These are phyloP conservation scores for Sambucus nigra DNA, from an alignment of 129 eudicot species.

Conservation along the genomic window DNA sequence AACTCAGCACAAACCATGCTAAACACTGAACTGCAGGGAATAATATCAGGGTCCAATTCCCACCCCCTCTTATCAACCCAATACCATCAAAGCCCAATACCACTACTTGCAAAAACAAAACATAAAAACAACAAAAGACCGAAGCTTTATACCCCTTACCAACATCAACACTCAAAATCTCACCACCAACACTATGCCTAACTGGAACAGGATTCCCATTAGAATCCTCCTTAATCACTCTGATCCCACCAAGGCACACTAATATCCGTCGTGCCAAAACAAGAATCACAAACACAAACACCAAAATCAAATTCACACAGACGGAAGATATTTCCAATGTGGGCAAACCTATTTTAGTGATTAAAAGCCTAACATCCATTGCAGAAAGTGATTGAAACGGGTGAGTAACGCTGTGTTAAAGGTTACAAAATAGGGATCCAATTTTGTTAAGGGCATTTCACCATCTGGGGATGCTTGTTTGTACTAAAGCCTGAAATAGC, in stretches of 20 bases:
- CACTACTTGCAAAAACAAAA: constrained; percentile 51
- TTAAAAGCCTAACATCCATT: constrained; percentile 31
- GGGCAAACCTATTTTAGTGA: constrained; percentile 20
- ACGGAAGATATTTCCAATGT: constrained; percentile 44
- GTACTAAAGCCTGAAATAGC: neutral
- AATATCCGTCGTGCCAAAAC: constrained; percentile 40
- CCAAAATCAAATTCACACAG: constrained; percentile 52
- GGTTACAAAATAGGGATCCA: neutral
- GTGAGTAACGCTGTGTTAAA: constrained; percentile 2
- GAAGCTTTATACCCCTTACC: constrained; percentile 60
- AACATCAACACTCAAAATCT: constrained; percentile 34
- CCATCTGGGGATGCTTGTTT: constrained; percentile 24
- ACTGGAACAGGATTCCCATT: constrained; percentile 28
- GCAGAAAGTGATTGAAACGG: constrained; percentile 12
- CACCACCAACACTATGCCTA: constrained; percentile 22
- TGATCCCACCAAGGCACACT: constrained; percentile 35
- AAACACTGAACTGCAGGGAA: constrained; percentile 63
- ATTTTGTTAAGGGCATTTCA: constrained; percentile 30
- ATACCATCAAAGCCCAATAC: constrained; percentile 66
- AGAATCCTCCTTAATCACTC: constrained; percentile 38
- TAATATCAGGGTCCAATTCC: constrained; percentile 39
- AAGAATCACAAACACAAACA: constrained; percentile 40
- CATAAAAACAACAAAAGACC: constrained; percentile 57
- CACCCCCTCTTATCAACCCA: constrained; percentile 35
- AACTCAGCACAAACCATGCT: constrained; percentile 69